A percentile compares a stretch with the other conserved stretches of the same genome.
phyloP scores from a whole-genome alignment of 352 stramenopile species.

The Globisporangium nodosum region DNA sequence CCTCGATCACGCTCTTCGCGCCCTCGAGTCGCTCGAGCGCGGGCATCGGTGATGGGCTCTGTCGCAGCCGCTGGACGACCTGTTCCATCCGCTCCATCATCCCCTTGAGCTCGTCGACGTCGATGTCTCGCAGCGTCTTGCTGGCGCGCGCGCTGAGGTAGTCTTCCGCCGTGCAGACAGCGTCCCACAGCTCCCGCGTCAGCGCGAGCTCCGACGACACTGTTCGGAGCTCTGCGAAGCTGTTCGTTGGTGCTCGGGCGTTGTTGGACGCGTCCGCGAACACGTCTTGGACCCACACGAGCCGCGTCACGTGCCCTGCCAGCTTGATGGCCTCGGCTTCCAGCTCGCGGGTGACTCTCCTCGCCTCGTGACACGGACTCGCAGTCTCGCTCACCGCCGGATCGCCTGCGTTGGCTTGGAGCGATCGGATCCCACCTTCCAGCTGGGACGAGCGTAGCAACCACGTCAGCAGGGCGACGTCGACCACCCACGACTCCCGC shows the following conservation, averaged over 20 bases:
- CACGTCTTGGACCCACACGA: conserved; percentile 33
- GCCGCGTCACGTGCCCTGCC: conserved; percentile 16
- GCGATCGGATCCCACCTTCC: conserved; percentile 9
- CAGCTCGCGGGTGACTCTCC: conserved; percentile 18
- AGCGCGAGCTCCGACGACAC: conserved; percentile 37
- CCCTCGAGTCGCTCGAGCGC: conserved; percentile 31
- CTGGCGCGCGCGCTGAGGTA: conserved; percentile 29
- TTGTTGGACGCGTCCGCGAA: conserved; percentile 33
- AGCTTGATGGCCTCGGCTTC: conserved; percentile 25
- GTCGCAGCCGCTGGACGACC: conserved; percentile 20
- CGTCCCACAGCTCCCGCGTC: conserved; percentile 59
- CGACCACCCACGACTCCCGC: background rate
- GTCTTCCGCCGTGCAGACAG: conserved; percentile 39
- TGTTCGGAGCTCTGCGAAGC: conserved; percentile 28
- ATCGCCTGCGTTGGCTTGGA: conserved; percentile 28
- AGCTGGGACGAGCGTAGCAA: background rate
- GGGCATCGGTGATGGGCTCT: conserved; percentile 13
- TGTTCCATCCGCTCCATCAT: conserved; percentile 18
- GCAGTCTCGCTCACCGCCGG: conserved; percentile 25
- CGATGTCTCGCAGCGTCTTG: conserved; percentile 35
- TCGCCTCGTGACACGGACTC: conserved; percentile 27
- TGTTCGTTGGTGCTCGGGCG: conserved; percentile 19
- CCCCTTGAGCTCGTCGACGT: conserved; percentile 31
- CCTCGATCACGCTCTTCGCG: conserved; percentile 36
- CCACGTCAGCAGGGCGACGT: background rate